Evolutionary conservation across 192 early-diverging fungal species (phyloP).

Genomic region (Spizellomyces punctatus): DNA sequence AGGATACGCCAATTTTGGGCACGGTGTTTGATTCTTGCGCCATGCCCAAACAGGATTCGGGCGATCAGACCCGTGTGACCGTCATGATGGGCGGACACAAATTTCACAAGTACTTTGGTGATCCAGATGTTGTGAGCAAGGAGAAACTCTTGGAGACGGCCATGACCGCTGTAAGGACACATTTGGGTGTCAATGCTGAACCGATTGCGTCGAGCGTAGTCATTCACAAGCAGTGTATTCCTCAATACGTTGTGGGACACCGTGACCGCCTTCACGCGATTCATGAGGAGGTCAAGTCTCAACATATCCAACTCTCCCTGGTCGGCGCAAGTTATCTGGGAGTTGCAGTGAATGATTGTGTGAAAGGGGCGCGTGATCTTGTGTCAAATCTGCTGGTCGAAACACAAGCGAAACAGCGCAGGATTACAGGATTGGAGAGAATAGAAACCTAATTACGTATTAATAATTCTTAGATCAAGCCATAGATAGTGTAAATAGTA

Average conservation of each 20-base stretch:
- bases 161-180: slow-evolving; percentile 54
- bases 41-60: slow-evolving; percentile 66
- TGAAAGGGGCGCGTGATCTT: slow-evolving; percentile 18
- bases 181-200: slow-evolving; percentile 58
- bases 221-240: slow-evolving; percentile 79
- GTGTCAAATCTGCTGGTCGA: background rate
- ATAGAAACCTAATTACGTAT: too few relatives aligned
- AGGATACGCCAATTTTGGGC: slow-evolving; percentile 66
- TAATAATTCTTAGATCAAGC: too few relatives aligned
- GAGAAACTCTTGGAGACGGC: slow-evolving; percentile 39
- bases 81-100: slow-evolving; percentile 90
- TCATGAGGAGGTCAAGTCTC: slow-evolving; percentile 50
- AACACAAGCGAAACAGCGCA: too few relatives aligned
- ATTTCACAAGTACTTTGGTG: slow-evolving; percentile 64
- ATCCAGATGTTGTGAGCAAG: slow-evolving; percentile 8
- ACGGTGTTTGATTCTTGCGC: slow-evolving; percentile 87
- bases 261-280: slow-evolving; percentile 62
- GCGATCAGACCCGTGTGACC: slow-evolving; percentile 63
- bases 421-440: too few relatives aligned
- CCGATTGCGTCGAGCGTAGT: slow-evolving; percentile 54
- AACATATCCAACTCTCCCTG: slow-evolving; percentile 57
- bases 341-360: slow-evolving; percentile 78
- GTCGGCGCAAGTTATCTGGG: slow-evolving; percentile 83
- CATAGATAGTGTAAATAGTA: too few relatives aligned
- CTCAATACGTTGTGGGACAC: slow-evolving; percentile 88